Conservation (phyloP, 177 flowering plant genomes). For the Vitis hybrid region DNA sequence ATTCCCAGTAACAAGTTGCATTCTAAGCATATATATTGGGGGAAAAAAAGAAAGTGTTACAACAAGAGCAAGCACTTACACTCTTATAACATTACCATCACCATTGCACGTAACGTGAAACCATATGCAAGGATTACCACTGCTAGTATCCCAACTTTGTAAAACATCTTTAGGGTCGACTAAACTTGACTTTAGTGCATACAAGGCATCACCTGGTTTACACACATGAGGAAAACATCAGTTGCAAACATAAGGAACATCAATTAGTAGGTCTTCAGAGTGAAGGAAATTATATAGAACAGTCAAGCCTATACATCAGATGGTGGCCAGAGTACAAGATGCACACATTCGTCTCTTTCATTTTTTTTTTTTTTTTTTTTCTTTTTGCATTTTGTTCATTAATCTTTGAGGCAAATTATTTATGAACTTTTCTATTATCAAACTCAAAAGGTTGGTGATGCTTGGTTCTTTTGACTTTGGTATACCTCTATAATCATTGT, state of each 20-base stretch:
- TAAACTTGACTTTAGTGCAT: slow-evolving; percentile 9
- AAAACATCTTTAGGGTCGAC: slow-evolving; percentile 17
- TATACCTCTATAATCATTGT: too few species aligned
- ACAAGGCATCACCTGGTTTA: slow-evolving; percentile 14
- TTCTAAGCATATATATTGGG: background rate
- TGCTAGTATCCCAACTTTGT: slow-evolving; percentile 25
- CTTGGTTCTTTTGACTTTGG: too few species aligned
- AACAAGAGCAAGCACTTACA: slow-evolving; percentile 14
- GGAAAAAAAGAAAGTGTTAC: background rate
- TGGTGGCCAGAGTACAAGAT: too few species aligned
- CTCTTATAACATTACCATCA: slow-evolving; percentile 22
- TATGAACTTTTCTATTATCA: too few species aligned
- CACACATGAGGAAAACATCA: background rate
- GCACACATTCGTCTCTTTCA: too few species aligned
- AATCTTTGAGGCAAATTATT: too few species aligned
- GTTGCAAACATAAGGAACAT: background rate
- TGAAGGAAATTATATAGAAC: too few species aligned
- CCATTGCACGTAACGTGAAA: slow-evolving; percentile 23
- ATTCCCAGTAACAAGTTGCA: background rate
- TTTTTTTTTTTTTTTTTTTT: too few species aligned
- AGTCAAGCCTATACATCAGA: too few species aligned
- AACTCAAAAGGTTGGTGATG: too few species aligned
- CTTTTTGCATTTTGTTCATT: too few species aligned
- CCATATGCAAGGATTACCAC: slow-evolving; percentile 26
- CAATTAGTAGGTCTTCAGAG: too few species aligned